Conservation (phyloP, 805 yeast genomes). For the Candida mattraensis region DNA sequence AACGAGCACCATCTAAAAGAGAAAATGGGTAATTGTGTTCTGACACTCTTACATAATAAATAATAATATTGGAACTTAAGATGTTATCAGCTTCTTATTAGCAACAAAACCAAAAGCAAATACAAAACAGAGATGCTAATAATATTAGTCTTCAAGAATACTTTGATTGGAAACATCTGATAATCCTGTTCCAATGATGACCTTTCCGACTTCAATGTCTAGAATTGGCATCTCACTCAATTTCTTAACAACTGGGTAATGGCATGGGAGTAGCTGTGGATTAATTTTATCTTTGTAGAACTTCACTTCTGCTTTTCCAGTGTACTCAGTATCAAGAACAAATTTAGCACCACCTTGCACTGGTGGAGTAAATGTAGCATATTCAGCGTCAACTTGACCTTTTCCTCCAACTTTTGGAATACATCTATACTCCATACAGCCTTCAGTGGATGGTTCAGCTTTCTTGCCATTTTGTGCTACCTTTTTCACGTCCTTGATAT, state of each 20-base stretch:
- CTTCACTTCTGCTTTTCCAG: constrained; percentile 9
- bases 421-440: constrained; percentile 7
- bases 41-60: too few species aligned
- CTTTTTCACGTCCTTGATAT: constrained; percentile 8
- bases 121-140: background rate
- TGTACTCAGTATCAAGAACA: constrained; percentile 6
- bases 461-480: background rate
- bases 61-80: too few species aligned
- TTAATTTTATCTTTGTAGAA: constrained; percentile 9
- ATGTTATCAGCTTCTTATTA: too few species aligned
- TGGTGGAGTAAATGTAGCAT: constrained; percentile 10
- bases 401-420: constrained; percentile 13
- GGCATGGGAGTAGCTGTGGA: constrained; percentile 12
- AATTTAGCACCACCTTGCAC: constrained; percentile 11
- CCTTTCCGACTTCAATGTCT: constrained; percentile 6
- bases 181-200: constrained; percentile 7
- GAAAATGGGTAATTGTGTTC: too few species aligned
- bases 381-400: constrained; percentile 6
- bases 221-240: constrained; percentile 12
- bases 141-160: constrained; percentile 4
- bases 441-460: background rate
- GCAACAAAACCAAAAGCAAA: too few species aligned
- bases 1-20: too few species aligned
- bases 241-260: constrained; percentile 10
- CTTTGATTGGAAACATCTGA: constrained; percentile 11